Percentiles rank a stretch among this genome's conserved stretches.
Evolutionary conservation across 805 yeast species (phyloP).

Genomic region (Ogataea trehaloabstinens): DNA sequence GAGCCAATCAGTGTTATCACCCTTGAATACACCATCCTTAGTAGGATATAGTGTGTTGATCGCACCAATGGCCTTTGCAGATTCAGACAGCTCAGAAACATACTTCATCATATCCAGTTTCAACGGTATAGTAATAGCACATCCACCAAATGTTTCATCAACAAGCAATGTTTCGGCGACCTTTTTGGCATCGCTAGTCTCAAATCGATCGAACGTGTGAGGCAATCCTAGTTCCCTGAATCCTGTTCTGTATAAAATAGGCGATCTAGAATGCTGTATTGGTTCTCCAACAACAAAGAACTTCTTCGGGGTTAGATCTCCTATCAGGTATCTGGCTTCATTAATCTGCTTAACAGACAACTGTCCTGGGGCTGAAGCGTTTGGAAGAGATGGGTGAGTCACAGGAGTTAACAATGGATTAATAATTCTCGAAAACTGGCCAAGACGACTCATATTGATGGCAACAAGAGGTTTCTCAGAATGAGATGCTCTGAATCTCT

Average conservation of each 20-base stretch:
- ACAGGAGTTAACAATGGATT: constrained; percentile 81
- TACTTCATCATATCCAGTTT: constrained; percentile 75
- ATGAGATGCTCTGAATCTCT: constrained; percentile 62
- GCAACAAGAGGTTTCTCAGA: constrained; percentile 68
- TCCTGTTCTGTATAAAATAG: constrained; percentile 78
- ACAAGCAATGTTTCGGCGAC: constrained; percentile 53
- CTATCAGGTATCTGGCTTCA: constrained; percentile 52
- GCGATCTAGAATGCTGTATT: constrained; percentile 84
- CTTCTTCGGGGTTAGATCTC: constrained; percentile 55
- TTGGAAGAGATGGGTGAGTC: constrained; percentile 66
- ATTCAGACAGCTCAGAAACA: constrained; percentile 63
- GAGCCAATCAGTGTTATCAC: constrained; percentile 95
- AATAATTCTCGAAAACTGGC: constrained; percentile 76
- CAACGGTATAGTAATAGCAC: constrained; percentile 91
- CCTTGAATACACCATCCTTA: constrained; percentile 51
- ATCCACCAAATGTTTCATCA: constrained; percentile 75
- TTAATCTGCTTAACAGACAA: constrained; percentile 66
- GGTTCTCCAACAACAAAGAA: constrained; percentile 82
- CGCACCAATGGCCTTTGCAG: constrained; percentile 86
- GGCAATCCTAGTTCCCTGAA: constrained; percentile 78
- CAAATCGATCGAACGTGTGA: constrained; percentile 62
- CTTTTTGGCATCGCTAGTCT: constrained; percentile 58
- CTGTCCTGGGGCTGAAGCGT: constrained; percentile 79
- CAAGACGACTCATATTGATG: constrained; percentile 73
- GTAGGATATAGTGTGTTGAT: constrained; percentile 79